Base-by-base conservation (phyloP, 2,329 filamentous ascomycete species). In the Pleurostoma richardsiae region DNA sequence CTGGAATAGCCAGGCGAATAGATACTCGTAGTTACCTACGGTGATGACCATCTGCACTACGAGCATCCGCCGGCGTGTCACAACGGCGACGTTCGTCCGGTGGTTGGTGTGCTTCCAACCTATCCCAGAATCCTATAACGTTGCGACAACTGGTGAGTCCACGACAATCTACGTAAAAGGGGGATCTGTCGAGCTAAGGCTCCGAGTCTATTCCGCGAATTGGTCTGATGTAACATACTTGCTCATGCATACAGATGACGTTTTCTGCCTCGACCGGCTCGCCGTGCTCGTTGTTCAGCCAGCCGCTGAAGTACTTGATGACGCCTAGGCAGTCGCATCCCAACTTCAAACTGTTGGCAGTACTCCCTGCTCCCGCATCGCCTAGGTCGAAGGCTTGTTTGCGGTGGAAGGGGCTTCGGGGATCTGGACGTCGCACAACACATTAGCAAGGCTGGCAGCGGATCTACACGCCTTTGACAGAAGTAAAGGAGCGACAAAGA, bases 31-130 rank as follows among this genome's bases (percentile, higher is more conserved):
- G 61, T 82, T 81, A 10, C 74, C 73, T 4, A 80, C 66, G 0
- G 77, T 81, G 56, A 79, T 75, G 61, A 79, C 76, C 55, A 71
- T 76, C 48, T 80, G 76, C 3, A 80, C 56, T 3, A 80, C 73
- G 5, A 81, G 66, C 49, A 77, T 69, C 4, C 77, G 69, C 50
- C 67, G 65, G 7, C 77, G 66, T 1, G 70, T 71, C 3, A 79
- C 71, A 3, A 74, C 73, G 3, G 75, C 74, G 10, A 71, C 66
- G 10, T 69, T 68, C 0, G 74, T 80, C 4, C 76, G 67, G 62
- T 69, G 76, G 56, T 80, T 79, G 3, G 75, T 48, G 57, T 80
- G 77, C 55, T 80, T 80, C 74, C 74, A 80, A n/a, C 70, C 68
- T 39, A 81, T 79, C 3, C 77, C 77, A 47, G 73, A 70, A 51